Base-by-base conservation (phyloP, 2,329 filamentous ascomycete species). In the Claviceps africana region DNA sequence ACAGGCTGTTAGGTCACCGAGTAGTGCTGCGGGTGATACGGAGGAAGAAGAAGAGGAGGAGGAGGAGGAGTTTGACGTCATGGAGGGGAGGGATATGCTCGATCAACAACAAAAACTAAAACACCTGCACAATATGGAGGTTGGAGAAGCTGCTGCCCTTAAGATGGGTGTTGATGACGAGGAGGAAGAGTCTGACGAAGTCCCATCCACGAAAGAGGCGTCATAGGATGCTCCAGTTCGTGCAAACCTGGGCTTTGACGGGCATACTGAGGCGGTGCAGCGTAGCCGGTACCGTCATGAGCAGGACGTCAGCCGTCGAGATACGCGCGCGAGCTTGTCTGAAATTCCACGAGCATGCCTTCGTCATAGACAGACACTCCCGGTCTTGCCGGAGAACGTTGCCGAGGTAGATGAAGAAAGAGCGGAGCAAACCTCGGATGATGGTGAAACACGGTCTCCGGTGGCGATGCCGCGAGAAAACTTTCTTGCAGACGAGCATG, bases 51-150 rank as follows among this genome's bases (percentile, higher is more conserved):
- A 70, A 1, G 66, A 47, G 45, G 47, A 48, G 4, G 46, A 68
- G 3, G 68, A 67, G 22, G 64, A 62, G 2, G 70, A 73, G 44
- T 76, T 73, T 31, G 72, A 76, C 22, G 72, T 74, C 6, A 59
- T 67, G 28, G 66, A 70, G 2, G 72, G 71, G 21, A 66, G 71
- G 47, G 58, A 74, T 54, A 64, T 70, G 3, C 59, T 76, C 11
- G 65, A 70, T 54, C 69, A 72, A 54, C 67, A 75, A 59, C 69
- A 73, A 57, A 76, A 78, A 63, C 50, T 65, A 49, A 71, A 77
- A 53, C 75, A 72, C 51, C 67, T 81, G 17, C 78, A 80, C 59
- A 70, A 73, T 58, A 82, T 81, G 78, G 78, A 81, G 57, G 72
- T 78, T 2, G 75, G 73, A 53, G 78, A 81, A 60, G 78, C 77